Conservation (phyloP, 371 early-diverging fungal species). For the Synchytrium microbalum region DNA sequence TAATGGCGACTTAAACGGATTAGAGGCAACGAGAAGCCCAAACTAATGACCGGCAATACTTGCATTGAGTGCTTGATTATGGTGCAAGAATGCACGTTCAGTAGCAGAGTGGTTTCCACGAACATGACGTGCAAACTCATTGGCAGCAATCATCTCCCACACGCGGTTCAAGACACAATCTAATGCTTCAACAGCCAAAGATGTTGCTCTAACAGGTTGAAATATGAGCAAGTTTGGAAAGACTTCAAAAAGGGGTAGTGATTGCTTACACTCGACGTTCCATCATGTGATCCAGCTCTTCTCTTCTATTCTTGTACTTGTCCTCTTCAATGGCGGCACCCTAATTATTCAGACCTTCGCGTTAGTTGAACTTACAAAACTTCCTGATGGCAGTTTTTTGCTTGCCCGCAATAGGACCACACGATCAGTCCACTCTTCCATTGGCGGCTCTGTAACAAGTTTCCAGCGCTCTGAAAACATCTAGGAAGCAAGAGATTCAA, state of each 20-base stretch:
- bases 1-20: neutral
- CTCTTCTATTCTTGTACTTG: slow-evolving; percentile 13
- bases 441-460: slow-evolving; percentile 17
- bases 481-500: slow-evolving; percentile 8
- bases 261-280: slow-evolving; percentile 21
- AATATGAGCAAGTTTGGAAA: neutral
- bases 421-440: slow-evolving; percentile 5
- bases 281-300: slow-evolving; percentile 21
- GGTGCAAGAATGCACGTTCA: neutral
- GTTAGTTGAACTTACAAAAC: neutral
- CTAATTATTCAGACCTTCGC: slow-evolving; percentile 6
- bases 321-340: slow-evolving; percentile 35
- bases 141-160: neutral
- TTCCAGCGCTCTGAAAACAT: slow-evolving; percentile 33
- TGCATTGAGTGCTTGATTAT: neutral
- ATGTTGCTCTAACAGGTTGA: neutral
- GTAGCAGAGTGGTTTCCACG: neutral
- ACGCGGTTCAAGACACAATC: neutral
- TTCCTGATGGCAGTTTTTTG: neutral
- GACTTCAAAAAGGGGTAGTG: neutral
- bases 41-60: neutral
- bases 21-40: neutral
- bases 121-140: neutral
- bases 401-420: slow-evolving; percentile 22
- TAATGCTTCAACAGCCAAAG: neutral